Evolutionary conservation across 2,329 filamentous ascomycete species (phyloP), one percentile per base, ranked within the genome.

Genomic region (Xylariales sp.): DNA sequence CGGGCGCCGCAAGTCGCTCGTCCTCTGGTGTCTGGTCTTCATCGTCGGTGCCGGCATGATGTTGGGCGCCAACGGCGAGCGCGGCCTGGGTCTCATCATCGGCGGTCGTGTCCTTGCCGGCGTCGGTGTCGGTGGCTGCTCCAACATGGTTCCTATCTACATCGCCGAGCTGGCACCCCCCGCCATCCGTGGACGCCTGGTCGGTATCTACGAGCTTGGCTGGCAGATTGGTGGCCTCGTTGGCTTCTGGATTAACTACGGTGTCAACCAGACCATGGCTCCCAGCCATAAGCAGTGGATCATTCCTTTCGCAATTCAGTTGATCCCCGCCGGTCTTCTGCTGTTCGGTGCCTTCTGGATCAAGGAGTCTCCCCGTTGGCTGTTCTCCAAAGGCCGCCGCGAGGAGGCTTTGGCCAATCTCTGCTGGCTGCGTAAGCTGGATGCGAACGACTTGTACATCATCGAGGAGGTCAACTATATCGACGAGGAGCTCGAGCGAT

Each of bases 51-150:
- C 45, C 67, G 34, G 52, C 80, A 42, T 85, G 76, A 57, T 69
- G 68, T 43, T 54, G 81, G 12, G 81, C 78, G 47, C 70, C 78
- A 23, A 76, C 72, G 35, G 42, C 81, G 39, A 81, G 79, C 72
- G 52, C 81, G 25, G 77, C 73, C 37, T 81, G 21, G 77, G 74
- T 8, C 52, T 66, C 43, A 60, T 76, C 17, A 74, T 74, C 42
- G 69, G 57, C 21, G 71, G 72, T 3, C 62, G 72, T 29, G 72
- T 72, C 24, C 61, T 76, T 32, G 68, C 69, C n/a, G 70, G 72
- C 31, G 40, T 74, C 18, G 69, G 67, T 13, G 67, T 71, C 12
- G 35, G 35, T 38, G 35, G 30, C 19, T 64, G 61, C 4, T 65
- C 65, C 5, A 56, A 67, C 10, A 56, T 69, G 17, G 61, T 64